A percentile compares a stretch with the other conserved stretches of the same genome.
phyloP scores from a whole-genome alignment of 2,329 filamentous ascomycete genomes.

The Curvularia sp. region DNA sequence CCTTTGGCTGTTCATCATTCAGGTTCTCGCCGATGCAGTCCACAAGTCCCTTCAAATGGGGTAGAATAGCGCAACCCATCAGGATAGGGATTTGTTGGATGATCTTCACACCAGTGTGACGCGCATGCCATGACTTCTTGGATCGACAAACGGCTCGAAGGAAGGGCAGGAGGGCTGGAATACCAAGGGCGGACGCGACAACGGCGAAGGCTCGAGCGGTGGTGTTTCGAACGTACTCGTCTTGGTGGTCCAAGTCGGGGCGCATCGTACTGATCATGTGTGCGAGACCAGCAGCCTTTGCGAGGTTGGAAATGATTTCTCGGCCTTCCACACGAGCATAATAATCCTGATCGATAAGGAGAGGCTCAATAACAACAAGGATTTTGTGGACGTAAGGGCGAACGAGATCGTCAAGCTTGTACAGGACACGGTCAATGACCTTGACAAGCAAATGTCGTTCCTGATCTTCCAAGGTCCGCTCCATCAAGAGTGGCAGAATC shows the following conservation, averaged over 20 bases:
- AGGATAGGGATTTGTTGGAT: conserved; percentile 98
- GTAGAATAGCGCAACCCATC: conserved; percentile 96
- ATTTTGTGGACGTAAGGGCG: conserved; percentile 98
- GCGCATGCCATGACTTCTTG: conserved; percentile 98
- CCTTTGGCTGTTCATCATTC: conserved; percentile 97
- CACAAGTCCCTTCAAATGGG: conserved; percentile 92
- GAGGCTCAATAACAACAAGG: conserved; percentile 96
- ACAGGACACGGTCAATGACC: conserved; percentile 97
- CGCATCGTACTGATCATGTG: conserved; percentile 99
- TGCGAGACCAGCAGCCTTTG: conserved; percentile 93
- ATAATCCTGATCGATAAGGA: conserved; percentile 99
- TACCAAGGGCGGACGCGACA: conserved; percentile 93
- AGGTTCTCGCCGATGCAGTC: conserved; percentile 96
- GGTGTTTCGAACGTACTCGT: conserved; percentile 98
- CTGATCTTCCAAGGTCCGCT: conserved; percentile 96
- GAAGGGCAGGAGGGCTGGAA: conserved; percentile 93
- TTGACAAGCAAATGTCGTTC: conserved; percentile 98
- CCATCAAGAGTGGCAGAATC: conserved; percentile 95
- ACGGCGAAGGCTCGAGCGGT: conserved; percentile 97
- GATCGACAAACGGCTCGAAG: conserved; percentile 93
- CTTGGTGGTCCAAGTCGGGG: conserved; percentile 96
- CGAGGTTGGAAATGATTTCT: conserved; percentile 97
- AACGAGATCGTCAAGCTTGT: conserved; percentile 97
- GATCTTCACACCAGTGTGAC: conserved; percentile 98
- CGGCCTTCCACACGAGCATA: conserved; percentile 97